Base-by-base conservation (phyloP, 192 early-diverging fungal genomes). In the Radiomyces spectabilis region DNA sequence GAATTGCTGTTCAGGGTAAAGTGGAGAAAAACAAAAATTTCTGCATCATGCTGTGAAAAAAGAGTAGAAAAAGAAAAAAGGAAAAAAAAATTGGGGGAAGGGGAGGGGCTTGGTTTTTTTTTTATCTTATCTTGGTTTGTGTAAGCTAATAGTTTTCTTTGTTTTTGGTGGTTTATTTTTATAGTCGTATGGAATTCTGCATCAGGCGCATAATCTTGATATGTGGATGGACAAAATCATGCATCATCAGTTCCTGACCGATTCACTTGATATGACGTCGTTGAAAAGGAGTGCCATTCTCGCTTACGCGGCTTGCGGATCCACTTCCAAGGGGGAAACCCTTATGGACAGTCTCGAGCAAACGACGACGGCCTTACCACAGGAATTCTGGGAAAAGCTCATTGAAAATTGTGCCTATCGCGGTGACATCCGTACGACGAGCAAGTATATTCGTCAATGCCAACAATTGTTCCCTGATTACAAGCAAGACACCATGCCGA, bases 1-100 rank as follows among this genome's bases (percentile, higher is more conserved):
- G 54, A 51, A 44, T 42, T 50, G 15, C 52, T 59, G 29, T 29
- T 64, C 19, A 32, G 54, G 38, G 62, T 64, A 64, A 63, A 9
- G 5, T n/a, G n/a, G n/a, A n/a, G n/a, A n/a, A n/a, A n/a, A n/a
- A n/a, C n/a, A n/a, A n/a, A n/a, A n/a, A n/a, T n/a, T n/a, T n/a
- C n/a, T n/a, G 46, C 46, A 48, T 48, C 15, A 27, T n/a, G n/a
- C 5, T 5, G 19, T 19, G 7, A 19, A 44, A 44, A 15, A 44
- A 1, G 7, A 48, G 30, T 12, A 31, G 30, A 48, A 27, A 27
- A 48, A 31, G 30, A 48, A 48, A 48, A 47, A 47, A 48, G 30
- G 12, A 26, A 30, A n/a, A 48, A 29, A 44, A 5, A 44, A 44
- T 8, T 13, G 5, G 46, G 29, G 15, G 46, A 48, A 27, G 30